Conservation (phyloP, 768 basidiomycete genomes). For the Podaxis mareebaensis region DNA sequence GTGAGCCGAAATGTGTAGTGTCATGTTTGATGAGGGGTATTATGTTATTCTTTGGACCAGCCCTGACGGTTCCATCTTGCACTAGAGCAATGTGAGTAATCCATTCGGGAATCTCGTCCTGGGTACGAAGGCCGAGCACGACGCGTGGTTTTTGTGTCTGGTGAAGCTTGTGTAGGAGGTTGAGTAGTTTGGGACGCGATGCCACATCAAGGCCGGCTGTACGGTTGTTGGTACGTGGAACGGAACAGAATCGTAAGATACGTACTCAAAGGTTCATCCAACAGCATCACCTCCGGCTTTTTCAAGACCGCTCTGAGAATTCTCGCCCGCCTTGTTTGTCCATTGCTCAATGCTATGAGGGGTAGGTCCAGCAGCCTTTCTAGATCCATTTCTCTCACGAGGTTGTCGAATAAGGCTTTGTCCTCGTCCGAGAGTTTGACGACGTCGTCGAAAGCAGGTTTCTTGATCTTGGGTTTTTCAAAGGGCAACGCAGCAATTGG, state of each 20-base stretch:
- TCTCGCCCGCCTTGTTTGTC: slow-evolving; percentile 86
- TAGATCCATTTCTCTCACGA: slow-evolving; percentile 62
- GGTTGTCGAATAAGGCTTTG: slow-evolving; percentile 42
- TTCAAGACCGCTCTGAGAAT: slow-evolving; percentile 76
- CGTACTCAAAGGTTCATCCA: slow-evolving; percentile 93
- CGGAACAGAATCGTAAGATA: slow-evolving; percentile 16
- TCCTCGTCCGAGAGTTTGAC: slow-evolving; percentile 12
- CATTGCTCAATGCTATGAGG: slow-evolving; percentile 83
- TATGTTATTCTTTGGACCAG: slow-evolving; percentile 52
- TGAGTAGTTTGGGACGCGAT: slow-evolving; percentile 38
- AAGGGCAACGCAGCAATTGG: slow-evolving; percentile 26
- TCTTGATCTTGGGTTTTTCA: slow-evolving; percentile 18
- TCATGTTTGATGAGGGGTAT: slow-evolving; percentile 21
- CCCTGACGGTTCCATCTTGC: slow-evolving; percentile 44
- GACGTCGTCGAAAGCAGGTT: slow-evolving; percentile 13
- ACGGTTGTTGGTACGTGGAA: not conserved
- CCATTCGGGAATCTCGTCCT: slow-evolving; percentile 75
- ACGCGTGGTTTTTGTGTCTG: slow-evolving; percentile 21
- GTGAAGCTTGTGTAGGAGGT: slow-evolving; percentile 22
- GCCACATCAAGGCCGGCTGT: slow-evolving; percentile 76
- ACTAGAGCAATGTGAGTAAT: slow-evolving; percentile 68
- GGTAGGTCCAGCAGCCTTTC: slow-evolving; percentile 75
- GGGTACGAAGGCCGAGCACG: slow-evolving; percentile 45
- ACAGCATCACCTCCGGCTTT: slow-evolving; percentile 70
- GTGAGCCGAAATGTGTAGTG: not conserved